Conservation (phyloP, 1,284 basidiomycete species). For the Puccinia hordei region DNA sequence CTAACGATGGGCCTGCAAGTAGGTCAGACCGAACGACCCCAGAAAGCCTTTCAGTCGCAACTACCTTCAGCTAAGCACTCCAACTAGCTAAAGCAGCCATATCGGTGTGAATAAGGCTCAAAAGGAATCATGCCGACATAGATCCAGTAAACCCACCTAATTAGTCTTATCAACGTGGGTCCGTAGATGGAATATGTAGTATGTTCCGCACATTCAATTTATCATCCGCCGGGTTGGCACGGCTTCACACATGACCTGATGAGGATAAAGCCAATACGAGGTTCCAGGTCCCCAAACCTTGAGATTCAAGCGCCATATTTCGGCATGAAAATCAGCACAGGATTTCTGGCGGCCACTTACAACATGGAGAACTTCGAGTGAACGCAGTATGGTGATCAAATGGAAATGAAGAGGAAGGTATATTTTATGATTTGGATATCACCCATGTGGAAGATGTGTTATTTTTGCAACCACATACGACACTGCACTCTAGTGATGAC, state of each 20-base stretch:
- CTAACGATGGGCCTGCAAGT: not conserved
- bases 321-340: too few relatives aligned
- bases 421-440: too few relatives aligned
- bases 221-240: slow-evolving; percentile 2
- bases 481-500: not conserved
- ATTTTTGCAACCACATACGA: not conserved
- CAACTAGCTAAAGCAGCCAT: too few relatives aligned
- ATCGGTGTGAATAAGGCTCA: slow-evolving; percentile 18
- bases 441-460: not conserved
- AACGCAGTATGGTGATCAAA: not conserved
- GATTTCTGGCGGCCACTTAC: not conserved
- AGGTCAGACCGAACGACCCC: not conserved
- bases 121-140: not conserved
- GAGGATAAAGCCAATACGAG: not conserved
- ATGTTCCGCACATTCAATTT: slow-evolving; percentile 9
- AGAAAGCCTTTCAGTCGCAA: not conserved
- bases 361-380: not conserved
- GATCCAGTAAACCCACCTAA: not conserved
- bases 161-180: slow-evolving; percentile 11
- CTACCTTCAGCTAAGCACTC: not conserved
- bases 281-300: not conserved
- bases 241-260: not conserved
- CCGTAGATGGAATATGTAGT: not conserved
- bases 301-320: too few relatives aligned
- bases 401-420: too few relatives aligned